phyloP scores from a whole-genome alignment of 345 rosid genomes.

The Citrus maxima region DNA sequence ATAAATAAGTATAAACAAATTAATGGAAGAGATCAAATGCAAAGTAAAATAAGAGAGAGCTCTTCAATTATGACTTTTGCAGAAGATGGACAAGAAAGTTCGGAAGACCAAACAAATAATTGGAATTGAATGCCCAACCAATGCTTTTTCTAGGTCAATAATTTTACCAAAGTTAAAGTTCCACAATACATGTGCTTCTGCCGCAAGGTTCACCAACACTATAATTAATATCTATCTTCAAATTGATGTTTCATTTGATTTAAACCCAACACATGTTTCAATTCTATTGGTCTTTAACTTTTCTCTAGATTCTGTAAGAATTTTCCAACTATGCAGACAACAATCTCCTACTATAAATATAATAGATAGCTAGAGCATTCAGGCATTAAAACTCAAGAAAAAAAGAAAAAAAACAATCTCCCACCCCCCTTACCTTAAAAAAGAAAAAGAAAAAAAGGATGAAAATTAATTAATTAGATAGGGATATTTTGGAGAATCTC shows the following conservation, averaged over 20 bases:
- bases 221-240: neutral
- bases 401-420: too few relatives aligned
- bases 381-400: neutral
- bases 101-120: neutral
- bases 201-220: neutral
- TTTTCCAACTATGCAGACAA: neutral
- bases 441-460: too few relatives aligned
- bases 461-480: too few relatives aligned
- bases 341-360: neutral
- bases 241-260: neutral
- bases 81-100: neutral
- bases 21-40: too few relatives aligned
- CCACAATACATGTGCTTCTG: neutral
- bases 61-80: neutral
- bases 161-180: neutral
- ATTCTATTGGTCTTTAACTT: neutral
- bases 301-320: neutral
- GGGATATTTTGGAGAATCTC: too few relatives aligned
- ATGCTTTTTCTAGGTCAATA: neutral
- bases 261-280: constrained; percentile 2
- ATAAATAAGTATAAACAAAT: neutral
- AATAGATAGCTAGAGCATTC: neutral
- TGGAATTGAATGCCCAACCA: neutral
- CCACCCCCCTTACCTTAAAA: too few relatives aligned
- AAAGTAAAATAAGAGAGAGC: neutral